These are phyloP conservation scores for Dothistroma septosporum DNA, from an alignment of 2,329 filamentous ascomycete genomes.

Conservation along the genomic window DNA sequence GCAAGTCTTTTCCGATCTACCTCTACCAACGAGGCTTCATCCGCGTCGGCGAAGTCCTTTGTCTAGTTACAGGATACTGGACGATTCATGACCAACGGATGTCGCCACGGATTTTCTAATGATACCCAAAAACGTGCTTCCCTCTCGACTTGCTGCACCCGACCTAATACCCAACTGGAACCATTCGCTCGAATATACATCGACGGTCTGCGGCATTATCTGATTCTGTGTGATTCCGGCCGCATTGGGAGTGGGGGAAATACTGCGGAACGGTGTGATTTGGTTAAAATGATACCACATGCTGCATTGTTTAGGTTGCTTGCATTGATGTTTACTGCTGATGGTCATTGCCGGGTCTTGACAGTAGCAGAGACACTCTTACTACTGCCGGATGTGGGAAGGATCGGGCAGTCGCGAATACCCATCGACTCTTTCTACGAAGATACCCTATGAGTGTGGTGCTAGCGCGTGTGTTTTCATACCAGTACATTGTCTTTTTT, in stretches of 20 bases:
- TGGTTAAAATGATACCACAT: slow-evolving; percentile 18
- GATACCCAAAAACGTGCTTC: not conserved
- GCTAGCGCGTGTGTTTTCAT: not conserved
- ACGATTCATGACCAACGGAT: not conserved
- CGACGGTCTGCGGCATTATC: slow-evolving; percentile 7
- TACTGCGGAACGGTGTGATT: slow-evolving; percentile 3
- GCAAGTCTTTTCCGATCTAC: not conserved
- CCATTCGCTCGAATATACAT: slow-evolving; percentile 12
- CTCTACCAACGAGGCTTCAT: not conserved
- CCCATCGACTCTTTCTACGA: slow-evolving; percentile 10
- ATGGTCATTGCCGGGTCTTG: slow-evolving; percentile 1
- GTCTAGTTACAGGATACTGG: not conserved
- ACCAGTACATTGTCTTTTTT: not conserved
- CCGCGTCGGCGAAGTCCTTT: not conserved
- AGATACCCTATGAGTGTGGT: slow-evolving; percentile 16
- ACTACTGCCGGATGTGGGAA: not conserved
- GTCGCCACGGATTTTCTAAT: not conserved
- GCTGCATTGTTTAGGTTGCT: slow-evolving; percentile 12
- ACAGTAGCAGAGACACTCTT: not conserved
- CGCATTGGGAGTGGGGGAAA: slow-evolving; percentile 2
- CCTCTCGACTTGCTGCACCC: not conserved
- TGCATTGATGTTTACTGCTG: slow-evolving; percentile 5
- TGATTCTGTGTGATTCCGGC: slow-evolving; percentile 7
- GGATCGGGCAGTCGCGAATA: slow-evolving; percentile 11
- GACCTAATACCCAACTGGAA: slow-evolving; percentile 23